Percentiles rank a stretch among this genome's conserved stretches.
Conservation (phyloP, 192 early-diverging fungal species). For the Linnemannia exigua region DNA sequence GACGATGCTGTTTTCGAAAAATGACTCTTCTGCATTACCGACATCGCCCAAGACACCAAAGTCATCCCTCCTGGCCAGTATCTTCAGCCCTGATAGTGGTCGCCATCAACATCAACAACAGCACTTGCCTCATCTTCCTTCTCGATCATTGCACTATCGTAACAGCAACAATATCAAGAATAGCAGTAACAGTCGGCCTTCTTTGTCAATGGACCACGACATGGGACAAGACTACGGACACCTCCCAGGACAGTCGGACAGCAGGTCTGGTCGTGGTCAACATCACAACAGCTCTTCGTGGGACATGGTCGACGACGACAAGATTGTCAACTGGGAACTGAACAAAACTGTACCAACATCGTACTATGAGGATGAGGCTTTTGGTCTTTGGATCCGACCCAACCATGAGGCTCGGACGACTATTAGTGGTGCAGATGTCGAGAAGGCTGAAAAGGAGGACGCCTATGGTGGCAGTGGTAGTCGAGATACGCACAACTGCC, state of each 20-base stretch:
- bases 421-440: constrained; percentile 39
- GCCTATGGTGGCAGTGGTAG: background rate
- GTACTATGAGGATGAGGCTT: constrained; percentile 39
- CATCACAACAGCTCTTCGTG: background rate
- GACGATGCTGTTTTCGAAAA: background rate
- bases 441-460: constrained; percentile 14
- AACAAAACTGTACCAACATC: constrained; percentile 26
- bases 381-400: constrained; percentile 46
- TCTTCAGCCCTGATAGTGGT: constrained; percentile 10
- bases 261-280: background rate
- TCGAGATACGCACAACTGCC: background rate
- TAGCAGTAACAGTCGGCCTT: background rate
- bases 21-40: constrained; percentile 1
- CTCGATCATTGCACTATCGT: background rate
- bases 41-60: constrained; percentile 10
- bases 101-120: constrained; percentile 5
- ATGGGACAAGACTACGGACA: background rate
- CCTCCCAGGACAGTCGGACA: background rate
- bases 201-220: background rate
- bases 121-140: background rate
- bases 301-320: background rate
- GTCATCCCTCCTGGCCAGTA: constrained; percentile 9
- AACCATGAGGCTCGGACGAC: constrained; percentile 19
- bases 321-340: constrained; percentile 28
- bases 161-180: background rate